These are phyloP conservation scores for Gossypium australe DNA, from an alignment of 345 rosid genomes.

Conservation along the genomic window DNA sequence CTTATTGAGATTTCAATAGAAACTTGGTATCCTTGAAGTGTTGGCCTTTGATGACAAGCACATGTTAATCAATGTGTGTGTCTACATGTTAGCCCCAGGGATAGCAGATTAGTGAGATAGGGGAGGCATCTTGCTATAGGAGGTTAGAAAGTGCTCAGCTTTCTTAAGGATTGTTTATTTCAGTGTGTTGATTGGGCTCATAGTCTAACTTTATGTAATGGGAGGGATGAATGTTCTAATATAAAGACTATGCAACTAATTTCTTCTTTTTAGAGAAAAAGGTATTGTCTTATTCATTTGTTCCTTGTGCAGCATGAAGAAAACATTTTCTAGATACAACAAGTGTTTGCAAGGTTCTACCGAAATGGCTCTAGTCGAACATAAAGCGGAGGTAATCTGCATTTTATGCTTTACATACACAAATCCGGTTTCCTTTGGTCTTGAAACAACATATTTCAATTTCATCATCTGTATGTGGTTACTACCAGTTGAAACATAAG, in stretches of 20 bases:
- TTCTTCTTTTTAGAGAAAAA: background rate
- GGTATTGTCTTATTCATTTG: background rate
- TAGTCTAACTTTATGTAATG: background rate
- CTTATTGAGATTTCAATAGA: background rate
- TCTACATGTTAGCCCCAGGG: background rate
- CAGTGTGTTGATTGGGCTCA: background rate
- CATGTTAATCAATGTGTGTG: background rate
- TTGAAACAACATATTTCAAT: background rate
- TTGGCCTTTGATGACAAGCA: background rate
- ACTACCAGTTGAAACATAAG: background rate
- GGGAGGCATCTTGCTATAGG: background rate
- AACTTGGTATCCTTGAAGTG: background rate
- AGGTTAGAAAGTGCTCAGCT: background rate
- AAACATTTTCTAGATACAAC: slow-evolving; percentile 60
- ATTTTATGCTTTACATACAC: slow-evolving; percentile 4
- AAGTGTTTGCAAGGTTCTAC: slow-evolving; percentile 40
- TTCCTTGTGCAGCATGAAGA: slow-evolving; percentile 57
- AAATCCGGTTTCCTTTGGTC: background rate
- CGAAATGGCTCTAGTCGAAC: slow-evolving; percentile 37
- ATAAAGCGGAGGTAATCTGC: slow-evolving; percentile 48
- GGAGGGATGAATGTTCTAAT: background rate
- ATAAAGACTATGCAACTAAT: background rate
- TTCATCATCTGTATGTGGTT: background rate
- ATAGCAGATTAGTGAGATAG: background rate
- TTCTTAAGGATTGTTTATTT: background rate